Evolutionary conservation across 2,329 filamentous ascomycete genomes (phyloP), one percentile per base, ranked within the genome.

Genomic region (Aspergillus fumigatiaffinis): DNA sequence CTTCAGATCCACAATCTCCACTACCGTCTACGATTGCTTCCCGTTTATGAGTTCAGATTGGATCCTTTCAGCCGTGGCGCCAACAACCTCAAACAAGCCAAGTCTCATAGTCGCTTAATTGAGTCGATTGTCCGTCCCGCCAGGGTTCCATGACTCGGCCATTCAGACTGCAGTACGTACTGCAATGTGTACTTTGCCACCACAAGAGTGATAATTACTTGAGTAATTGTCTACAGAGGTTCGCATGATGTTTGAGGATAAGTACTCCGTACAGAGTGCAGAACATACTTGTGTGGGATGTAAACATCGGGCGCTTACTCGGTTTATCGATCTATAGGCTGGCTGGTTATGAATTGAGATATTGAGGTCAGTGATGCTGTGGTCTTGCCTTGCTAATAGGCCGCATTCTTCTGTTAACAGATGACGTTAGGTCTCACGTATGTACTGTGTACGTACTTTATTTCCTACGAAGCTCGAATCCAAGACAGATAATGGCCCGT

Each of bases 31-130:
- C 25, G 23, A 26, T 25, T 12, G 3, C n/a, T 20, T 38, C 9
- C 23, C 23, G 14, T 29, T n/a, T 32, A 7, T 23, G 44, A 50
- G 26, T 20, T 14, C 20, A 21, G 50, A 51, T 51, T 51, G 50
- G 50, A n/a, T 28, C n/a, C 12, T 23, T n/a, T 26, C 20, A 29
- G 25, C 48, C 26, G 17, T 32, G 28, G 20, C 23, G 20, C 50
- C 50, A 35, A 38, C 50, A 51, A 51, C 32, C 50, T 51, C 50
- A 29, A 51, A 51, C 50, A 51, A 50, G 28, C 47, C 28, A 50
- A 50, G 47, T 26, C 25, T 35, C 32, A 23, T 5, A 8, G 17
- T 51, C 7, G 32, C 14, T 12, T 14, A 2, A 51, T 10, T 50
- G 49, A 20, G 32, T 51, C 49, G 4, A n/a, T 29, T 51, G 9